A percentile compares a stretch with the other conserved stretches of the same genome.
Evolutionary conservation across 306 rosid species (phyloP).

Genomic region (Acacia confusa): DNA sequence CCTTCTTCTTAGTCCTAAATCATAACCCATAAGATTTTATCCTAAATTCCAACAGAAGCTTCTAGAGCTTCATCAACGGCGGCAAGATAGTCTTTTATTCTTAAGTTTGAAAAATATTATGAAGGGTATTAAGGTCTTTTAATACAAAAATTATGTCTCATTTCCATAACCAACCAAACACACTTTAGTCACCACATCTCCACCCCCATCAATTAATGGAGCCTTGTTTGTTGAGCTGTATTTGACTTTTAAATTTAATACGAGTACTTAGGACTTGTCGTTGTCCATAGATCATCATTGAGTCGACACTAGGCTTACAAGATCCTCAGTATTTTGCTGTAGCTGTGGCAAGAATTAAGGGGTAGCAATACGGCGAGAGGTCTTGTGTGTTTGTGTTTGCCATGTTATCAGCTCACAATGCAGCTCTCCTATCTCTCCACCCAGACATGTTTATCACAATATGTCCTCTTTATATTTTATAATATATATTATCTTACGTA

Average conservation of each 20-base stretch:
- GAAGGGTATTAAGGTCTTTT: no score
- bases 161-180: no score
- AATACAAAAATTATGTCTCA: no score
- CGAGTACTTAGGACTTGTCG: not conserved
- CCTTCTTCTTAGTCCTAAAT: no score
- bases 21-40: no score
- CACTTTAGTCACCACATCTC: no score
- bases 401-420: not conserved
- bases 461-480: not conserved
- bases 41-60: no score
- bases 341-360: not conserved
- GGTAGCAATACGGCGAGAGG: not conserved
- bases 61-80: no score
- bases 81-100: no score
- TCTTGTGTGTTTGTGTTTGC: not conserved
- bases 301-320: not conserved
- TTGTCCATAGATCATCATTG: not conserved
- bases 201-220: no score
- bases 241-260: not conserved
- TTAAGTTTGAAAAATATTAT: no score
- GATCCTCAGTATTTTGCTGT: not conserved
- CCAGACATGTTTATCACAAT: not conserved
- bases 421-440: not conserved
- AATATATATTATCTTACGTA: no score
- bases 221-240: not conserved